Percentiles rank a stretch among this genome's conserved stretches.
These are phyloP conservation scores for Blakeslea trispora DNA, from an alignment of 371 early-diverging fungal species.

Conservation along the genomic window DNA sequence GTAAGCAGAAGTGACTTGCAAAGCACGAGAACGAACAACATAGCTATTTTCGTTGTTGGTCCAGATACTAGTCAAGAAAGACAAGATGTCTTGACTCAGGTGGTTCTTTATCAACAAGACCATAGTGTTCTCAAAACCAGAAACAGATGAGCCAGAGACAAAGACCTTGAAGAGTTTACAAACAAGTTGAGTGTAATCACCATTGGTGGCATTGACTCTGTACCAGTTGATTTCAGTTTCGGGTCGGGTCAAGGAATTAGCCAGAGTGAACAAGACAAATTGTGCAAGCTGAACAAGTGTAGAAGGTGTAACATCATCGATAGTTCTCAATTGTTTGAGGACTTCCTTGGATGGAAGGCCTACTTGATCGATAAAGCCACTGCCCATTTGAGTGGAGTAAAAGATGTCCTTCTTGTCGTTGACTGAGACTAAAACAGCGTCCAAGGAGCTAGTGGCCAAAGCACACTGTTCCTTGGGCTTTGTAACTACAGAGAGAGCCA, in stretches of 20 bases:
- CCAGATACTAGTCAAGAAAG: slow-evolving; percentile 71
- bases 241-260: slow-evolving; percentile 12
- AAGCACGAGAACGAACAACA: slow-evolving; percentile 56
- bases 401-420: slow-evolving; percentile 9
- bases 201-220: background rate
- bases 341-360: slow-evolving; percentile 24
- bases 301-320: slow-evolving; percentile 16
- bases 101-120: slow-evolving; percentile 58
- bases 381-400: slow-evolving; percentile 13
- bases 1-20: slow-evolving; percentile 66
- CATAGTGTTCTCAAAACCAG: slow-evolving; percentile 54
- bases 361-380: slow-evolving; percentile 3
- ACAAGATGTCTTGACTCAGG: slow-evolving; percentile 55
- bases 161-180: slow-evolving; percentile 50
- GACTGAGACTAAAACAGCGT: slow-evolving; percentile 10
- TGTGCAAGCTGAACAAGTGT: slow-evolving; percentile 25
- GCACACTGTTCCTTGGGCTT: slow-evolving; percentile 17
- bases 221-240: slow-evolving; percentile 20
- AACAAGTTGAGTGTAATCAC: slow-evolving; percentile 17
- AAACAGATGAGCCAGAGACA: slow-evolving; percentile 42
- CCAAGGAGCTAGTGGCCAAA: slow-evolving; percentile 5
- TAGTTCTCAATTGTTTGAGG: slow-evolving; percentile 24
- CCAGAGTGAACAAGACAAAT: slow-evolving; percentile 16
- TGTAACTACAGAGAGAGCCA: slow-evolving; percentile 17
- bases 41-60: slow-evolving; percentile 33